Evolutionary conservation across 192 early-diverging fungal genomes (phyloP), one percentile per base, ranked within the genome.

Genomic region (Podila epicladia): DNA sequence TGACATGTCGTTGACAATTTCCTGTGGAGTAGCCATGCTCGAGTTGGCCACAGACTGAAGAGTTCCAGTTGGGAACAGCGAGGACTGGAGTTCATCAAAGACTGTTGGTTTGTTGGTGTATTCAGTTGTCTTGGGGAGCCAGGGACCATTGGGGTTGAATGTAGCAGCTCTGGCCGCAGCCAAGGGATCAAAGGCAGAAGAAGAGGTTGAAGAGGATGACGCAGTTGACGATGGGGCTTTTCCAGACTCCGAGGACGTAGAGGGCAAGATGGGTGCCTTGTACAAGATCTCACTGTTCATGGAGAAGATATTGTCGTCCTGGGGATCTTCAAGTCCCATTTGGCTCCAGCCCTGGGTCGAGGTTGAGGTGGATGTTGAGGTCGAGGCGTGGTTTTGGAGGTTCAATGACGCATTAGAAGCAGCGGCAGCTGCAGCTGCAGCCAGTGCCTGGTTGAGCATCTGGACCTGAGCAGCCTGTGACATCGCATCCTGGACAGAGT

Each of bases 81-180:
- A 69, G 1, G 77, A 53, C 62, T 80, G 70, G 8, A 80, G 65
- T 12, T 80, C 77, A 26, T 80, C 77, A 53, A 35, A 73, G 8
- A 49, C 41, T 19, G 35, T 48, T 32, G 1, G 77, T 59, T 55
- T 80, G 77, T 55, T 55, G 53, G 24, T 55, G 53, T 55, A 55
- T 22, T 55, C 53, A 11, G 20, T 55, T 5, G 53, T 26, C 33
- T 80, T 80, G 6, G 65, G 62, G 31, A 72, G 48, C 77, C 77
- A 80, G 24, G 53, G n/a, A 9, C 22, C 53, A 26, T 55, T 55
- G 53, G 53, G n/a, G 62, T 32, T 67, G 9, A 65, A 51, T 5
- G 71, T 37, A 12, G 67, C 63, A 12, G 67, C 48, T 53, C 65
- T 64, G 22, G 75, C 59, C 15, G 37, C 38, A 29, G 62, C 20